phyloP scores from a whole-genome alignment of 2,329 filamentous ascomycete species.

The Neonectria faginata region DNA sequence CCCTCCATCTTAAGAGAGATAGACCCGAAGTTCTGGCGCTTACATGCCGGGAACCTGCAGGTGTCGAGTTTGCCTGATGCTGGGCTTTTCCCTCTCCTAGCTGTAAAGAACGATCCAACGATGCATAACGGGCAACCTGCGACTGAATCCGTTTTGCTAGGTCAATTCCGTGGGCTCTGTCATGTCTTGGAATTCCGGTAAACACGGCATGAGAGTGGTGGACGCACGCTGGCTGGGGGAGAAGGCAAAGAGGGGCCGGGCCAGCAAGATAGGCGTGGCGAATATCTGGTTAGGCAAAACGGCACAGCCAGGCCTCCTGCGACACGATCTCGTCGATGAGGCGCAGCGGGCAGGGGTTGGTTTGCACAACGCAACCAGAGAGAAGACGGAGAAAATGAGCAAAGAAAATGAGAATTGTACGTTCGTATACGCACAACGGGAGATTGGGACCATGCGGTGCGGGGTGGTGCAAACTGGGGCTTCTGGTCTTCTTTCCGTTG shows the following conservation, averaged over 20 bases:
- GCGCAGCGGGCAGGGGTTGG: slow-evolving; percentile 10
- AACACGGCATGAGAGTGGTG: background rate
- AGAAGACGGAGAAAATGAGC: background rate
- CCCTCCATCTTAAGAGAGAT: no score
- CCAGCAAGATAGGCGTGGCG: slow-evolving; percentile 6
- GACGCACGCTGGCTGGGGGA: no score
- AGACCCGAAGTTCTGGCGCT: background rate
- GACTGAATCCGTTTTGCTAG: background rate
- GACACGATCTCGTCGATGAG: slow-evolving; percentile 1
- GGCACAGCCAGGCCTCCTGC: slow-evolving; percentile 17
- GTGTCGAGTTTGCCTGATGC: background rate
- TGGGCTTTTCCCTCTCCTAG: background rate
- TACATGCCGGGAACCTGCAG: background rate
- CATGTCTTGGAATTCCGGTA: background rate
- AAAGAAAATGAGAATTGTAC: background rate
- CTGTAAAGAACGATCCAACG: background rate
- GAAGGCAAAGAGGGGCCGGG: background rate
- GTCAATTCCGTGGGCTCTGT: background rate
- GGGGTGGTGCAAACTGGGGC: background rate
- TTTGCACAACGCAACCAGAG: background rate
- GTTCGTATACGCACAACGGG: background rate
- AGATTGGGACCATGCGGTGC: background rate
- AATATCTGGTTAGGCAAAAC: slow-evolving; percentile 17
- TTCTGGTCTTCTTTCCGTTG: background rate
- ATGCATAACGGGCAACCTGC: background rate